Percentiles rank a stretch among this genome's conserved stretches.
These are phyloP conservation scores for Solanum sparsipilum DNA, from an alignment of 257 asterid genomes.

Conservation along the genomic window DNA sequence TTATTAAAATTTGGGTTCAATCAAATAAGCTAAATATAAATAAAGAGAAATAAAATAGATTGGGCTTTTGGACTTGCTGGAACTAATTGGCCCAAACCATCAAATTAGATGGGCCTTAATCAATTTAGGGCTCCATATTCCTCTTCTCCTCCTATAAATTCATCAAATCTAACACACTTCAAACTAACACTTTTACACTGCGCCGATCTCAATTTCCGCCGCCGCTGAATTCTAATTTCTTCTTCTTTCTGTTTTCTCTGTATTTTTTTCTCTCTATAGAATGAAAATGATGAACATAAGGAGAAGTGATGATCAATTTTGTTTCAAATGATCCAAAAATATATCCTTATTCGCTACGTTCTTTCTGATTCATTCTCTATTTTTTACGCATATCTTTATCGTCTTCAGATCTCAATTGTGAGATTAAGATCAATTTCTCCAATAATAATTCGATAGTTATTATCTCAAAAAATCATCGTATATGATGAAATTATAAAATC, in stretches of 20 bases:
- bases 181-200: not conserved
- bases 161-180: not conserved
- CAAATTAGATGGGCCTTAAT: not conserved
- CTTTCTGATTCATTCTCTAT: slow-evolving; percentile 27
- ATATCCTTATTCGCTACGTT: slow-evolving; percentile 22
- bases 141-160: not conserved
- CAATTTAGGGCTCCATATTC: not conserved
- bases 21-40: no score
- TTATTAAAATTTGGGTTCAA: no score
- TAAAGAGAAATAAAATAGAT: no score
- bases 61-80: no score
- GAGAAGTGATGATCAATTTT: not conserved
- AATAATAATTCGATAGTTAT: no score
- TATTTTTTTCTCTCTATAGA: not conserved
- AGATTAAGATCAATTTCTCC: no score
- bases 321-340: slow-evolving; percentile 11
- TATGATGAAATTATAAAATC: slow-evolving; percentile 23
- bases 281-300: slow-evolving; percentile 14
- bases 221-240: not conserved
- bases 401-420: no score
- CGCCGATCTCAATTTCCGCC: not conserved
- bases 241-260: no score
- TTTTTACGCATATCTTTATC: no score
- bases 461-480: not conserved
- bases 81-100: not conserved